Evolutionary conservation across 1,139 yeast genomes (phyloP).

Genomic region (Yamadazyma buinensis): DNA sequence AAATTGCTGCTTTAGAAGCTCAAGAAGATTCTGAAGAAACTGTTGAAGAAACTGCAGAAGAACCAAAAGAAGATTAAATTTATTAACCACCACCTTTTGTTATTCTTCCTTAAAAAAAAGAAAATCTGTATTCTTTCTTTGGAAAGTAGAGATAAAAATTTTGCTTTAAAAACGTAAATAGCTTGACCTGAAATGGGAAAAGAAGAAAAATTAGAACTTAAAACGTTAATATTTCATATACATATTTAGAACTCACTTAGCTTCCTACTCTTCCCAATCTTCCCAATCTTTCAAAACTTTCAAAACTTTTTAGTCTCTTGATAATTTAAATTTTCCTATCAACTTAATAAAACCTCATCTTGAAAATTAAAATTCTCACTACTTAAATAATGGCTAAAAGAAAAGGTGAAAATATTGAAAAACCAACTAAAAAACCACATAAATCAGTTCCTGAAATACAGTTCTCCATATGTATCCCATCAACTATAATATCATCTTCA

Average conservation of each 20-base stretch:
- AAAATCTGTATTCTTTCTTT: no score
- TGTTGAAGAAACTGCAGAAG: neutral
- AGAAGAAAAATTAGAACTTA: no score
- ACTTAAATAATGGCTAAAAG: conserved; percentile 24
- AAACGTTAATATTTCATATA: no score
- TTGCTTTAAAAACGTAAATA: no score
- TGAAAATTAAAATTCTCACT: conserved; percentile 2
- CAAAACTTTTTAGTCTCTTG: neutral
- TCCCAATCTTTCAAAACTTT: conserved; percentile 3
- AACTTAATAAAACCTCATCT: no score
- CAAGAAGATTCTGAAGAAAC: conserved; percentile 21
- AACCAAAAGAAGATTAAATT: conserved; percentile 1
- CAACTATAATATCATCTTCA: conserved; percentile 47
- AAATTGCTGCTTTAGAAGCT: conserved; percentile 59
- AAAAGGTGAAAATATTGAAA: conserved; percentile 22
- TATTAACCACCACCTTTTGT: no score
- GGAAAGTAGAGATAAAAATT: no score
- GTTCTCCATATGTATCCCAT: conserved; percentile 61
- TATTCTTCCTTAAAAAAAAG: no score
- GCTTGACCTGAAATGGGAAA: no score
- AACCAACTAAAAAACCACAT: conserved; percentile 31
- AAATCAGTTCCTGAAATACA: conserved; percentile 21
- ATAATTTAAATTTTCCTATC: neutral
- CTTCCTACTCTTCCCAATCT: no score
- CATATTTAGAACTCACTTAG: no score